Base-by-base conservation (phyloP, 2,329 filamentous ascomycete genomes). In the Seiridium unicorne region DNA sequence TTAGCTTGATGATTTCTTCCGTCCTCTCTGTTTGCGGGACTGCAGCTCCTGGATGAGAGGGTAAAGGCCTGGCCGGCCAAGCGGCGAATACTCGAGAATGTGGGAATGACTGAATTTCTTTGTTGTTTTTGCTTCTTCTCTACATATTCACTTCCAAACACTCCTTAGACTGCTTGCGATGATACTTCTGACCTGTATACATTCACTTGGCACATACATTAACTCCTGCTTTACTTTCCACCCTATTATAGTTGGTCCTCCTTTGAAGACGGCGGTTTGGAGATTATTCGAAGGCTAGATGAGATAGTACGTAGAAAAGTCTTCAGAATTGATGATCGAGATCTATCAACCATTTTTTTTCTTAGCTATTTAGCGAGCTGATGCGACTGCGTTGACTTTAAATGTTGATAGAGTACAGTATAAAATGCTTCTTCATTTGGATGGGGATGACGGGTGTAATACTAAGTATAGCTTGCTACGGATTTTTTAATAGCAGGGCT, bases 141-240 rank as follows among this genome's bases (percentile, higher is more conserved):
- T 46, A n/a, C 11, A 40, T 53, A 3, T 40, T 7, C 3, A 13
- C 32, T 38, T 53, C 34, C 34, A 9, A 36, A 53, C 49, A 38
- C 26, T 49, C 47, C 47, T 32, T 49, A 49, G 26, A 49, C 7
- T 32, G 10, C 13, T 26, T 49, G 18, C 26, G 38, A 38, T 7
- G 34, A 53, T 11, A 34, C 8, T 10, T 9, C 54, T 57, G 42
- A 57, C 54, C 54, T 36, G 44, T 46, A 57, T 57, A 57, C 54
- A 57, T 26, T 57, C 54, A 31, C 44, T 57, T 34, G 54, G 49
- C 49, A 53, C 49, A 38, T 53, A 53, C n/a, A 35, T 53, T 9
- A 5, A 53, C 34, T n/a, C 10, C 32, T 34, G 38, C 34, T 34
- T 34, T 5, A n/a, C 3, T 8, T 34, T 34, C 32, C 48, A 9